Evolutionary conservation across 306 rosid species (phyloP).

Genomic region (Rubus parviflorus): DNA sequence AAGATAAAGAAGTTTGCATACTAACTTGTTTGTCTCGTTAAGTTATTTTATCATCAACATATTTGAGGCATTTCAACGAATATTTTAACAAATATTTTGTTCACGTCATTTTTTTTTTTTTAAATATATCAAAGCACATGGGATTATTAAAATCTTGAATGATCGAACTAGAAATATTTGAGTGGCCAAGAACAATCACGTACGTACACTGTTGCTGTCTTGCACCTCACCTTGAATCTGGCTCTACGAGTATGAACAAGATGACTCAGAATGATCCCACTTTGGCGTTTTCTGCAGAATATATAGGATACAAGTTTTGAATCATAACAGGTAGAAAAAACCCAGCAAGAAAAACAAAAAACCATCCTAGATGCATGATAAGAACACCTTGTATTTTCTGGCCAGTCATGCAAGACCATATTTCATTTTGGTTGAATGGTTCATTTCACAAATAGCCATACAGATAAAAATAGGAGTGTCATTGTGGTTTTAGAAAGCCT

Average conservation of each 20-base stretch:
- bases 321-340: not conserved
- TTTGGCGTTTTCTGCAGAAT: constrained; percentile 4
- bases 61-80: not conserved
- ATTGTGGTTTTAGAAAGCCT: not conserved
- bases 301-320: not conserved
- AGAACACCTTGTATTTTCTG: not conserved
- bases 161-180: too few species aligned
- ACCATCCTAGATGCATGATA: not conserved
- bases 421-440: not conserved
- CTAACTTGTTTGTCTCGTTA: not conserved
- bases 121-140: too few species aligned
- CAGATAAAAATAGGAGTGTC: not conserved
- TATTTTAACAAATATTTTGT: not conserved
- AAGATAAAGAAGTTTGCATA: not conserved
- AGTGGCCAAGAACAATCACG: too few species aligned
- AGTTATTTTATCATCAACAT: not conserved
- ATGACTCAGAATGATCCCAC: not conserved
- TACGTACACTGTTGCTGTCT: too few species aligned
- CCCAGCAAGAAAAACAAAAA: constrained; percentile 4
- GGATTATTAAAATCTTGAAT: too few species aligned
- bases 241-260: not conserved
- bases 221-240: too few species aligned
- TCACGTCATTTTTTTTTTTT: too few species aligned
- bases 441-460: not conserved
- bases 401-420: not conserved